Conservation (phyloP, 441 rosid species). For the Croton laevigatus region DNA sequence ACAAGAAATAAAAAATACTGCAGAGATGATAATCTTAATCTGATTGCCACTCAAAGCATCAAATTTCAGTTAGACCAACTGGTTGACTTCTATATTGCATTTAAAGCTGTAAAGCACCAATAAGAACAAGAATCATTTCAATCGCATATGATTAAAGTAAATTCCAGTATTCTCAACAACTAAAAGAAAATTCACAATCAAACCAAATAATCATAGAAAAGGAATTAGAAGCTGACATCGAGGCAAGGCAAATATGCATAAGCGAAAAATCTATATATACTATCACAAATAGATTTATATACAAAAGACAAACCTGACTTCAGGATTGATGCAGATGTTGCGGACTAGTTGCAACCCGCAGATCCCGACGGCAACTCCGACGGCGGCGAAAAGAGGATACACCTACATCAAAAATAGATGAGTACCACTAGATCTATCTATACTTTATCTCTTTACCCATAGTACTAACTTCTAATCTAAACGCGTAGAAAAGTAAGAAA, state of each 20-base stretch:
- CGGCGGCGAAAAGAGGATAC: constrained; percentile 89
- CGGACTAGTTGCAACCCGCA: constrained; percentile 75
- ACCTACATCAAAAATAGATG: constrained; percentile 39
- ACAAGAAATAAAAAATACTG: background rate
- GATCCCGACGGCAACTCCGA: constrained; percentile 83
- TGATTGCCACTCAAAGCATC: background rate
- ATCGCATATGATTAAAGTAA: background rate
- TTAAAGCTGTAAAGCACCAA: background rate
- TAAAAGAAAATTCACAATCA: background rate
- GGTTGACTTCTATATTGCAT: background rate
- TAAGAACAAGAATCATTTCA: background rate
- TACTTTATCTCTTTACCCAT: background rate
- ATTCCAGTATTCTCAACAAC: background rate
- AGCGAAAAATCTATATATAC: background rate
- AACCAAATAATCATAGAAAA: background rate
- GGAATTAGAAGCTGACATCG: background rate
- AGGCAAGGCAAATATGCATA: background rate
- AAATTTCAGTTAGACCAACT: background rate
- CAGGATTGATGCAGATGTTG: constrained; percentile 87
- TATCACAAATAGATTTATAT: background rate
- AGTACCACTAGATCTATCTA: background rate
- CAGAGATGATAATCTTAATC: background rate
- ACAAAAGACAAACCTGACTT: constrained; percentile 67
- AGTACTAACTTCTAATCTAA: background rate
- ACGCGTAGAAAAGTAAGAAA: constrained; percentile 7